A percentile compares a stretch with the other conserved stretches of the same genome.
These are phyloP conservation scores for Paramecium tetraurelia DNA, from an alignment of 73 alveolate species.

Conservation along the genomic window DNA sequence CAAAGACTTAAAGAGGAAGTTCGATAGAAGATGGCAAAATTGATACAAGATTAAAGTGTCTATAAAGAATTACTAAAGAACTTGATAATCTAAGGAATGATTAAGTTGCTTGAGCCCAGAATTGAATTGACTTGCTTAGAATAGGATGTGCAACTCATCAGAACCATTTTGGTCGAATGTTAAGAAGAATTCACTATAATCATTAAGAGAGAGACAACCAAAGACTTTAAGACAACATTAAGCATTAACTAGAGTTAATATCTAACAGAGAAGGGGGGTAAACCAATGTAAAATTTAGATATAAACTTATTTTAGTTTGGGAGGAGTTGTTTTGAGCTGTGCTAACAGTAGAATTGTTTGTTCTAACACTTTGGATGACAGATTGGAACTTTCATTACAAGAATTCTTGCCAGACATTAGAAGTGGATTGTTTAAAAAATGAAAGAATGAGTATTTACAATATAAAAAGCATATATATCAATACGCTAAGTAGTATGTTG, in stretches of 20 bases:
- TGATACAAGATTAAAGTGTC: conserved; percentile 66
- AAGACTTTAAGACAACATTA: conserved; percentile 59
- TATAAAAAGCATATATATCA: not conserved
- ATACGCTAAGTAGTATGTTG: not conserved
- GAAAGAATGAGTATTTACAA: not conserved
- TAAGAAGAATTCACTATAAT: conserved; percentile 67
- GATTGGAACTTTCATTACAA: conserved; percentile 71
- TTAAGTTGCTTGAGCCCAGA: conserved; percentile 76
- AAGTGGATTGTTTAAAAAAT: conserved; percentile 57
- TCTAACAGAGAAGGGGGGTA: conserved; percentile 25
- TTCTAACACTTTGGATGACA: conserved; percentile 81
- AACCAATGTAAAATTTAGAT: not conserved
- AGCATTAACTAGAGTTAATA: conserved; percentile 65
- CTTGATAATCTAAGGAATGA: conserved; percentile 75
- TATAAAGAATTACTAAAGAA: conserved; percentile 77
- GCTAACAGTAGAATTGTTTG: conserved; percentile 76
- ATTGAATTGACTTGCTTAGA: conserved; percentile 74
- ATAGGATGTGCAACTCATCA: conserved; percentile 66
- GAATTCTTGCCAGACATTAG: conserved; percentile 78
- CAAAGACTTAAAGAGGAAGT: conserved; percentile 67
- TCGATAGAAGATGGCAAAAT: conserved; percentile 37
- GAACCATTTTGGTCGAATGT: conserved; percentile 60
- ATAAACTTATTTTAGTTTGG: conserved; percentile 60
- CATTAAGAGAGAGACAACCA: conserved; percentile 70
- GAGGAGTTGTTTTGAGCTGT: conserved; percentile 77